Evolutionary conservation across 164 flowering plant genomes (phyloP).

Genomic region (Macadamia integrifolia): DNA sequence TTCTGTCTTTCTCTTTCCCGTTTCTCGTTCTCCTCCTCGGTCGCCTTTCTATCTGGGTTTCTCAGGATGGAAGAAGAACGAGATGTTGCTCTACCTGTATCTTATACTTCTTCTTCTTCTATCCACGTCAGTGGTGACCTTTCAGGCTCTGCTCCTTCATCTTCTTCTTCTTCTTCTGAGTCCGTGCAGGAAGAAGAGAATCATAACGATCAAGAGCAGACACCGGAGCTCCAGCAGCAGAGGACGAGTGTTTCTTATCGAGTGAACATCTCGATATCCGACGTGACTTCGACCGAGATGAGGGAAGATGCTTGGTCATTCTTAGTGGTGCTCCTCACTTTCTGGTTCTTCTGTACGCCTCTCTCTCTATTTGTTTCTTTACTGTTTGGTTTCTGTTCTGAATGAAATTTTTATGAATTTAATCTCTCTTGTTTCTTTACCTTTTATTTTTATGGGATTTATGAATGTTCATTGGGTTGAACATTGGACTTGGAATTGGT

Average conservation of each 20-base stretch:
- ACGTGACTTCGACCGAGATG: conserved; percentile 8
- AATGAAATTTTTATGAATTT: no score
- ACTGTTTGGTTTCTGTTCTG: not conserved
- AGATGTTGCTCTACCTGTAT: conserved; percentile 3
- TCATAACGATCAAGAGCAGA: not conserved
- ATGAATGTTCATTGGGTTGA: not conserved
- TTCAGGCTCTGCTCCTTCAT: conserved; percentile 6
- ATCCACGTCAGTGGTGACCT: not conserved
- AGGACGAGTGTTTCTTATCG: conserved; percentile 20
- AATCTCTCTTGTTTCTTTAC: no score
- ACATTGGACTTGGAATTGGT: not conserved
- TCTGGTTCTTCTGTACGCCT: conserved; percentile 59
- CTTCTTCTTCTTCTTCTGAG: conserved; percentile 17
- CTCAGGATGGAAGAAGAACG: conserved; percentile 27
- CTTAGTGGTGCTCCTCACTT: conserved; percentile 38
- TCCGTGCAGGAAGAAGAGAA: conserved; percentile 15
- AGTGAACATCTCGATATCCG: conserved; percentile 16
- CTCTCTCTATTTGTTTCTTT: not conserved
- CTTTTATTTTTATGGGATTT: no score
- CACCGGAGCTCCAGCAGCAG: conserved; percentile 10
- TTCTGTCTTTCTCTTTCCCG: not conserved
- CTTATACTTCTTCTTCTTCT: conserved; percentile 12
- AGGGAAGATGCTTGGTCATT: conserved; percentile 52
- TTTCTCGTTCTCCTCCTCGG: not conserved
- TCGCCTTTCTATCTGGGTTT: not conserved